phyloP scores from a whole-genome alignment of 129 eudicot species.

The Ambrosia artemisiifolia region DNA sequence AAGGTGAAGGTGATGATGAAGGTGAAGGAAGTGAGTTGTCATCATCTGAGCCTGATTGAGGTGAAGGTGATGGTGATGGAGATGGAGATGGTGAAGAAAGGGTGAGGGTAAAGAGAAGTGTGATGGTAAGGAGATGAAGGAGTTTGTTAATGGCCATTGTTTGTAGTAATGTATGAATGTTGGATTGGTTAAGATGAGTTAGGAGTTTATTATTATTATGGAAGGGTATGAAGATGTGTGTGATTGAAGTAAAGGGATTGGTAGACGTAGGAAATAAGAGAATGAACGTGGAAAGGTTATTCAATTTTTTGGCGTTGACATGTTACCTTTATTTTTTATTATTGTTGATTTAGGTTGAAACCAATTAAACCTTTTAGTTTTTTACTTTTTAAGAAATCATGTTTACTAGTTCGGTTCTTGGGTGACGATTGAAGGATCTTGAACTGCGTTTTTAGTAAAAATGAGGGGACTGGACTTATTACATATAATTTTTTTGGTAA shows the following conservation, averaged over 20 bases:
- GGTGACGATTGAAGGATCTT: too few relatives aligned
- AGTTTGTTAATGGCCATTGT: constrained; percentile 26
- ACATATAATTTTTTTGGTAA: too few relatives aligned
- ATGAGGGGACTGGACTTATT: too few relatives aligned
- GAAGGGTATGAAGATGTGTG: constrained; percentile 11
- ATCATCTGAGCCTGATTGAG: constrained; percentile 15
- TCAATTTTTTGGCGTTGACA: constrained; percentile 26
- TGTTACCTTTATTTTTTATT: too few relatives aligned
- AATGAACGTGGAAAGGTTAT: constrained; percentile 24
- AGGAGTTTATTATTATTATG: neutral
- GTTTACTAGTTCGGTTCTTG: too few relatives aligned
- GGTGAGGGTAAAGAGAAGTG: constrained; percentile 14
- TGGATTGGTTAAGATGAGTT: neutral
- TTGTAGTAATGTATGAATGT: neutral
- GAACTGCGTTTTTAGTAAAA: too few relatives aligned
- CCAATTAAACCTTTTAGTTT: too few relatives aligned
- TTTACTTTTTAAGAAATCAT: too few relatives aligned
- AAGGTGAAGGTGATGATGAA: constrained; percentile 17
- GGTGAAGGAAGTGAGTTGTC: constrained; percentile 15
- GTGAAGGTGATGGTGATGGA: constrained; percentile 35
- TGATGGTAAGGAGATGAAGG: constrained; percentile 15
- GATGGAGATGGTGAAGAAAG: constrained; percentile 28
- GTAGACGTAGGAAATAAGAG: constrained; percentile 16
- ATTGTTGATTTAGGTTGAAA: too few relatives aligned
- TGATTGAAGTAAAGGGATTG: constrained; percentile 27